phyloP scores from a whole-genome alignment of 306 rosid species.

The Sindora glabra region DNA sequence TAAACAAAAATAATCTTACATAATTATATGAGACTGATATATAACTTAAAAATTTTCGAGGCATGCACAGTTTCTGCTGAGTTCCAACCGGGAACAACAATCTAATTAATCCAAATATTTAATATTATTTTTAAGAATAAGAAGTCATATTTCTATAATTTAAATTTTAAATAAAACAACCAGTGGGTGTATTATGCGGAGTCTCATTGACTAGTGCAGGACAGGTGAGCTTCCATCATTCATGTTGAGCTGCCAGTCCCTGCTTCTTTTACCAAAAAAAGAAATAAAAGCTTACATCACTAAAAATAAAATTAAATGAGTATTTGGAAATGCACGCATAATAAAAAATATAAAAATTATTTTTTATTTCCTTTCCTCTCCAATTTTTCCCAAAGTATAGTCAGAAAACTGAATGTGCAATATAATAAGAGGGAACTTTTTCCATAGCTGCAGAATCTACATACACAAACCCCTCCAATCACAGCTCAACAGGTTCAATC shows the following conservation, averaged over 20 bases:
- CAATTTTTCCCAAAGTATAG: slow-evolving; percentile 1
- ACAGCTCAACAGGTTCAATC: slow-evolving; percentile 48
- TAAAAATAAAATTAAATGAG: neutral
- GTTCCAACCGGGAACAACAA: no score
- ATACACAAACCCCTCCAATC: slow-evolving; percentile 55
- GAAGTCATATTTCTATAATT: neutral
- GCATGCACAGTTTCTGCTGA: no score
- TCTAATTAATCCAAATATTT: no score
- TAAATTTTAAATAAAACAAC: neutral
- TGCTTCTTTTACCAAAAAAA: slow-evolving; percentile 21
- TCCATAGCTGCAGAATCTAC: slow-evolving; percentile 47
- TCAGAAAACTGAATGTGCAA: slow-evolving; percentile 8
- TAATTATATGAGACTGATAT: no score
- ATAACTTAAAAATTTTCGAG: no score
- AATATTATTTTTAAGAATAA: no score
- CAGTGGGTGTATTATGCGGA: neutral
- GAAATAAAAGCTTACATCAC: neutral
- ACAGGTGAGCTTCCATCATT: slow-evolving; percentile 38
- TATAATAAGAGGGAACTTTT: slow-evolving; percentile 44
- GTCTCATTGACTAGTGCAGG: slow-evolving; percentile 18
- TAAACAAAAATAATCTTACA: no score
- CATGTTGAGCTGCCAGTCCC: slow-evolving; percentile 28
- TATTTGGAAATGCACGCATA: neutral
- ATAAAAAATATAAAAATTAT: neutral
- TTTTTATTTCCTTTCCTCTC: neutral